These are phyloP conservation scores for Didymella segeticola DNA, from an alignment of 2,329 filamentous ascomycete genomes.

Conservation along the genomic window DNA sequence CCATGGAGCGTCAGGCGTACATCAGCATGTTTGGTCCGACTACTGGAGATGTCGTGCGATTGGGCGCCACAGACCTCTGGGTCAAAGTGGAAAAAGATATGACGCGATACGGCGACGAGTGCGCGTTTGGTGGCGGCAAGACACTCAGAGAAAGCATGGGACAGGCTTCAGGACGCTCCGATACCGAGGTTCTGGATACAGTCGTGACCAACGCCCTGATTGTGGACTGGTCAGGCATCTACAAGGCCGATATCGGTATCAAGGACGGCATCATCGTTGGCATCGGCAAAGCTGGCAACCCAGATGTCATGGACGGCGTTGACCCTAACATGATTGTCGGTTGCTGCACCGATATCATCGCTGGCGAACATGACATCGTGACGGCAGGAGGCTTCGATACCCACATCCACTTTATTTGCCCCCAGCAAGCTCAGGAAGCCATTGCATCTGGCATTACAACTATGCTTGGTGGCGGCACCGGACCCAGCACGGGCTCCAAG, in stretches of 20 bases:
- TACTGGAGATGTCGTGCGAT: constrained; percentile 80
- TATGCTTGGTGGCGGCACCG: constrained; percentile 87
- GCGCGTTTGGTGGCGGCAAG: constrained; percentile 94
- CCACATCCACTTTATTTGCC: constrained; percentile 94
- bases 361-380: constrained; percentile 87
- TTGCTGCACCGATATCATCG: constrained; percentile 88
- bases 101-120: constrained; percentile 89
- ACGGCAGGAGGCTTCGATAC: constrained; percentile 86
- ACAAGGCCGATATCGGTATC: constrained; percentile 95
- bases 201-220: constrained; percentile 90
- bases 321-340: constrained; percentile 80
- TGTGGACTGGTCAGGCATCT: constrained; percentile 90
- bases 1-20: constrained; percentile 81
- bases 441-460: constrained; percentile 88
- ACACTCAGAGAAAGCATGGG: constrained; percentile 95
- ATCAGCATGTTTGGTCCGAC: constrained; percentile 92
- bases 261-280: constrained; percentile 85
- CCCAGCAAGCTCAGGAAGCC: constrained; percentile 85
- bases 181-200: constrained; percentile 77
- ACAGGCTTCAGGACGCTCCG: constrained; percentile 78
- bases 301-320: constrained; percentile 95
- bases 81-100: constrained; percentile 86
- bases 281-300: constrained; percentile 94
- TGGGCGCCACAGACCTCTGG: constrained; percentile 89
- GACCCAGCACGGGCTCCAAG: constrained; percentile 87